phyloP scores from a whole-genome alignment of 2,329 filamentous ascomycete genomes.

The Arthroderma sp. region DNA sequence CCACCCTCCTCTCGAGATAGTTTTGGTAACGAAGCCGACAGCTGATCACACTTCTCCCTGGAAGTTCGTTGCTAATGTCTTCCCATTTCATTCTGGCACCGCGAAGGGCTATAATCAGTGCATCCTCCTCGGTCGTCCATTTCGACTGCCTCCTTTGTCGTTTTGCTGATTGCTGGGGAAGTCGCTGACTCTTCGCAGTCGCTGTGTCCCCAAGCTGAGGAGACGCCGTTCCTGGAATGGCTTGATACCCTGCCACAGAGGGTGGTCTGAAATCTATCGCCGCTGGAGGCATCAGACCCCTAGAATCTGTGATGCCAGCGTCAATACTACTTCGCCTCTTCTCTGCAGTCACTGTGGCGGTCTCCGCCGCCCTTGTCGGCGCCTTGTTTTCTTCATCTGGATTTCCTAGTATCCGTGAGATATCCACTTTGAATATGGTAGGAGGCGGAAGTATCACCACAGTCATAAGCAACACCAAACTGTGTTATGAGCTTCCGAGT shows the following conservation, averaged over 20 bases:
- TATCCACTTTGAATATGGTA: slow-evolving; percentile 14
- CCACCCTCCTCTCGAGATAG: slow-evolving; percentile 80
- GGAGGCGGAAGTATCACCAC: slow-evolving; percentile 3
- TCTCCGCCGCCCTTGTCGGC: slow-evolving; percentile 5
- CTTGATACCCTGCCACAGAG: no score
- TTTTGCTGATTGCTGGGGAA: not conserved
- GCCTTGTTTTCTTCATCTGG: slow-evolving; percentile 12
- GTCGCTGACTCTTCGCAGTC: not conserved
- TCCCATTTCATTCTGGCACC: slow-evolving; percentile 97
- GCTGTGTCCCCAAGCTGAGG: no score
- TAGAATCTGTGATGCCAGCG: no score
- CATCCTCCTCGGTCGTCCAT: slow-evolving; percentile 87
- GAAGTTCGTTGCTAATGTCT: slow-evolving; percentile 83
- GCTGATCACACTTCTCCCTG: slow-evolving; percentile 83
- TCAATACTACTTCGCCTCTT: not conserved
- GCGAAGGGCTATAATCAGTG: slow-evolving; percentile 82
- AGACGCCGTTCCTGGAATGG: no score
- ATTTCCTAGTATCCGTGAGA: slow-evolving; percentile 11
- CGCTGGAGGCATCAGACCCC: no score
- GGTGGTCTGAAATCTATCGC: no score
- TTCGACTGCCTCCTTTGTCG: slow-evolving; percentile 75
- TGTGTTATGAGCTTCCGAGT: no score
- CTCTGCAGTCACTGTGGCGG: slow-evolving; percentile 1
- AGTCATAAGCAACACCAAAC: no score
- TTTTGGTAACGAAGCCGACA: slow-evolving; percentile 95